Conservation (phyloP, 805 yeast species). For the Candida methanosorbosa region DNA sequence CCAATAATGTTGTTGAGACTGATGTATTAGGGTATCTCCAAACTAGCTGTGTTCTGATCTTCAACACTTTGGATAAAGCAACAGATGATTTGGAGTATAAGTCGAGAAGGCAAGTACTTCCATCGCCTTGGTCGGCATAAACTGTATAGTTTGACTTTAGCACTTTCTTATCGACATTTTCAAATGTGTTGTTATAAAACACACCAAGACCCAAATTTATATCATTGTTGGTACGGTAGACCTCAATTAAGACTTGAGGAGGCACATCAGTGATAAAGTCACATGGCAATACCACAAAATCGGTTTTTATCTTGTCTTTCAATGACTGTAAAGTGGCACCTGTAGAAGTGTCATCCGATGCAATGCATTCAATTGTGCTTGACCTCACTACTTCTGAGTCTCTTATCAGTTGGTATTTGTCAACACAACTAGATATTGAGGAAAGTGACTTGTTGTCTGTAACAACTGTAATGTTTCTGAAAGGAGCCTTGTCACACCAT, state of each 20-base stretch:
- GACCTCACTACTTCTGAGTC: slow-evolving; percentile 21
- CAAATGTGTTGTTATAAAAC: slow-evolving; percentile 67
- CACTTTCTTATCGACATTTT: slow-evolving; percentile 69
- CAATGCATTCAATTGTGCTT: slow-evolving; percentile 31
- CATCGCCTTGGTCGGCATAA: slow-evolving; percentile 42
- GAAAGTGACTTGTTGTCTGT: slow-evolving; percentile 35
- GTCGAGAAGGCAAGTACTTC: slow-evolving; percentile 51
- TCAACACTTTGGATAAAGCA: slow-evolving; percentile 60
- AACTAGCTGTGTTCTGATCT: slow-evolving; percentile 75
- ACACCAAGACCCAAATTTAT: slow-evolving; percentile 66
- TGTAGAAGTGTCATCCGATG: slow-evolving; percentile 41
- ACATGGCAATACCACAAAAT: slow-evolving; percentile 84
- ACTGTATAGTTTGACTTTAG: slow-evolving; percentile 62
- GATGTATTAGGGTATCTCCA: slow-evolving; percentile 81
- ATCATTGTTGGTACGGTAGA: slow-evolving; percentile 64
- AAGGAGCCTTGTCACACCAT: slow-evolving; percentile 89
- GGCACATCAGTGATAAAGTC: slow-evolving; percentile 91
- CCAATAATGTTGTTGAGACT: slow-evolving; percentile 68
- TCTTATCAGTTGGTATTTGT: slow-evolving; percentile 34
- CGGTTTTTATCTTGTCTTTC: slow-evolving; percentile 30
- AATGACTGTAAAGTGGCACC: slow-evolving; percentile 55
- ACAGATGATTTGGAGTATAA: slow-evolving; percentile 61
- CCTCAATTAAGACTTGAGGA: slow-evolving; percentile 80
- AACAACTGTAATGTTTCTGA: slow-evolving; percentile 60
- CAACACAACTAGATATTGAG: slow-evolving; percentile 40